Percentiles rank a stretch among this genome's conserved stretches.
These are phyloP conservation scores for Gossypium herbaceum DNA, from an alignment of 345 rosid genomes.

Conservation along the genomic window DNA sequence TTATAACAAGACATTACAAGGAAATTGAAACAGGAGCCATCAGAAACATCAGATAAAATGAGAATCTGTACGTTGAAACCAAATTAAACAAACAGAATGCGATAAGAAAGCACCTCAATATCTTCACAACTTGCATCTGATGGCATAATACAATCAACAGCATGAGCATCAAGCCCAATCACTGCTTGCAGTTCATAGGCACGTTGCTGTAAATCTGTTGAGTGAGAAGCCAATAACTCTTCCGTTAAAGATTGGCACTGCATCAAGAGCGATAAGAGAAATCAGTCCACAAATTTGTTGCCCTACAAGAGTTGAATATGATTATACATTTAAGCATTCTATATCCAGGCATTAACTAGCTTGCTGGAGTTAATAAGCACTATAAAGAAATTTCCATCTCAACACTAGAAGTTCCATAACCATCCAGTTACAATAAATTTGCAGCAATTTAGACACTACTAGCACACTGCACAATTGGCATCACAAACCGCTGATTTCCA, in stretches of 20 bases:
- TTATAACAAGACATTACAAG: background rate
- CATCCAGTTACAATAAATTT: background rate
- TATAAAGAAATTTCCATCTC: background rate
- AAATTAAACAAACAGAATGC: background rate
- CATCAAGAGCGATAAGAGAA: constrained; percentile 24
- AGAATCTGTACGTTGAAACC: background rate
- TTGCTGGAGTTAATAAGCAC: background rate
- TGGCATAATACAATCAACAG: constrained; percentile 71
- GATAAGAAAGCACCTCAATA: constrained; percentile 59
- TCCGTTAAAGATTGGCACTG: constrained; percentile 92
- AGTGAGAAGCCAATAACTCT: constrained; percentile 87
- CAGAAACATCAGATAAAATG: background rate
- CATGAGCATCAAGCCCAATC: constrained; percentile 54
- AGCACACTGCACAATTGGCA: background rate
- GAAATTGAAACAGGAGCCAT: background rate
- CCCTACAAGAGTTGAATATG: background rate
- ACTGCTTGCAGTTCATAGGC: constrained; percentile 93
- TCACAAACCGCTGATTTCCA: background rate
- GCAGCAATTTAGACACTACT: background rate
- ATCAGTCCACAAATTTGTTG: constrained; percentile 7
- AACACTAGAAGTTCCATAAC: background rate
- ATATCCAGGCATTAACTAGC: constrained; percentile 2
- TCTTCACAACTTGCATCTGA: constrained; percentile 94
- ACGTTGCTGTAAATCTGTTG: constrained; percentile 97
- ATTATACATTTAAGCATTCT: background rate